phyloP scores from a whole-genome alignment of 768 basidiomycete genomes.

The Lyophyllum shimeji region DNA sequence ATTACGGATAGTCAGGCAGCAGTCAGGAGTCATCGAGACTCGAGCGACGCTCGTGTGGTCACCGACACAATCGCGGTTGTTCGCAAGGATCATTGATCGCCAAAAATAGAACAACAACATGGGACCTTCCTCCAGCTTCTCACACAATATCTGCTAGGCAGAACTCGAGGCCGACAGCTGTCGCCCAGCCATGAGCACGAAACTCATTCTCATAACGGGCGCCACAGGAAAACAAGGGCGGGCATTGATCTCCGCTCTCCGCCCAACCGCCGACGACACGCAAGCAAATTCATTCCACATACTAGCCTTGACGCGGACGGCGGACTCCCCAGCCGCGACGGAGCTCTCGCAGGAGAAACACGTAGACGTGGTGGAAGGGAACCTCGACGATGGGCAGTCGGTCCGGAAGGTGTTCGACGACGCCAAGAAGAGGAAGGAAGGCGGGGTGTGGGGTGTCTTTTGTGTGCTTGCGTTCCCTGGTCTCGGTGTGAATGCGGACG shows the following conservation, averaged over 20 bases:
- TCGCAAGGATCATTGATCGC: background rate
- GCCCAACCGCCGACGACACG: background rate
- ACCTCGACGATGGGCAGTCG: slow-evolving; percentile 28
- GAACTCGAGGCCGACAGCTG: too few species aligned
- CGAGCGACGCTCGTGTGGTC: too few species aligned
- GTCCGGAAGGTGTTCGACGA: slow-evolving; percentile 35
- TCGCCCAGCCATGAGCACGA: slow-evolving; percentile 8
- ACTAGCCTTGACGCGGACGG: slow-evolving; percentile 35
- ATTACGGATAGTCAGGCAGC: too few species aligned
- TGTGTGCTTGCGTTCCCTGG: slow-evolving; percentile 39
- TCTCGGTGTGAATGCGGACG: slow-evolving; percentile 37
- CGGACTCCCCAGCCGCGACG: slow-evolving; percentile 26
- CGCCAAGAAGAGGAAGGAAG: slow-evolving; percentile 19
- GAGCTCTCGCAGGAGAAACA: slow-evolving; percentile 21
- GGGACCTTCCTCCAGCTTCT: too few species aligned
- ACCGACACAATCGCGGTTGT: too few species aligned
- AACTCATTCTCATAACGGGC: slow-evolving; percentile 31
- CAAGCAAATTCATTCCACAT: slow-evolving; percentile 26
- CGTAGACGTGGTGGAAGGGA: slow-evolving; percentile 33
- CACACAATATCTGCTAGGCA: too few species aligned
- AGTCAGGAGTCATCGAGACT: too few species aligned
- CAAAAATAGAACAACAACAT: background rate
- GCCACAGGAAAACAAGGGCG: slow-evolving; percentile 38
- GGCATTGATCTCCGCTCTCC: slow-evolving; percentile 29
- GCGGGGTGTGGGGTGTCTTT: slow-evolving; percentile 39